Evolutionary conservation across 345 rosid species (phyloP), one percentile per base, ranked within the genome.

Genomic region (Brassica incana): DNA sequence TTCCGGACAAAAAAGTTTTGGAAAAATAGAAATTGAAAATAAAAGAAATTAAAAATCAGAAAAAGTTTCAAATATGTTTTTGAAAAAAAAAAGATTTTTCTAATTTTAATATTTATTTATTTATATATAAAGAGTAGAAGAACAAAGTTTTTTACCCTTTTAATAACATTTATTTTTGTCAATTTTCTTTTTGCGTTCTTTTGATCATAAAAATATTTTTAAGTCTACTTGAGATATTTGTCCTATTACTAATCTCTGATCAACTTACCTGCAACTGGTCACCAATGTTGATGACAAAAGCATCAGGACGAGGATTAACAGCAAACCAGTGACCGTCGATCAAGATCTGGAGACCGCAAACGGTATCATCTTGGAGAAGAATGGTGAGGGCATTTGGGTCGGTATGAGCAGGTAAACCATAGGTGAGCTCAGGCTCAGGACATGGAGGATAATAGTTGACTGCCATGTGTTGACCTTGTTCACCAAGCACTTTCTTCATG

Each of bases 381-480:
- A 94, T 88, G 30, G 98, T 94, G 15, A 94, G 90, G 11, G 90
- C 87, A 36, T 94, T 92, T 0, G 98, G 98, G 87, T 94, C 98
- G 0, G 98, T 92, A 78, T 94, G 98, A 27, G 84, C 90, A 4
- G 97, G 98, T 69, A 94, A 83, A 6, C 98, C 98, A 65, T 88
- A 92, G 32, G 98, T 94, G 6, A 94, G 87, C 32, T 94, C 98
- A 14, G 98, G 98, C 74, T 90, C 74, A 4, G 98, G 98, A 77
- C 98, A 94, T 4, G 92, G 93, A 5, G 98, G 98, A 78, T 94
- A 94, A 60, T 80, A 94, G 83, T 94, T 94, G 3, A 94, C 84
- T n/a, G 98, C 97, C 98, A 94, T 94, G 79, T 92, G 97, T 78
- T 94, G 98, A 5, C 95, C 98, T 77, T 94, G 97, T n/a, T 88